Evolutionary conservation across 2,329 filamentous ascomycete genomes (phyloP), one percentile per base, ranked within the genome.

Genomic region (Pyrenophora tritici-repentis): DNA sequence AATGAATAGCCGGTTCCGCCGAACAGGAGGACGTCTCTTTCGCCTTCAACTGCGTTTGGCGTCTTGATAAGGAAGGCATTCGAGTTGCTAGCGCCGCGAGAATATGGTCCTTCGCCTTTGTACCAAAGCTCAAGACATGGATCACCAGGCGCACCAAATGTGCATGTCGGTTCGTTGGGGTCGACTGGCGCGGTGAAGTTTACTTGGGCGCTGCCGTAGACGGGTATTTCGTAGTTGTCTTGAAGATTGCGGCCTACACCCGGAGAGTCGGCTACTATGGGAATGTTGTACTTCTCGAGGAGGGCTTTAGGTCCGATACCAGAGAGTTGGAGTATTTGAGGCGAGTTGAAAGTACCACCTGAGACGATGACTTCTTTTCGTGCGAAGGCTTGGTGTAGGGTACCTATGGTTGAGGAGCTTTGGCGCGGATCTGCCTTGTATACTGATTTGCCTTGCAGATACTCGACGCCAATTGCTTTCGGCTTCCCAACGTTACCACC

Each of bases 301-400:
- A 83, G 78, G 0, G 71, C 61, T 8, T 70, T 63, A 0, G 83
- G 83, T 0, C 85, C 85, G 33, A 88, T 78, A 8, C 85, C 86
- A 49, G 78, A 83, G 0, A 87, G 79, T 71, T 85, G 81, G 4
- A 88, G 79, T 3, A 88, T 67, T 67, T 87, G 84, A 2, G 84
- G 83, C 1, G 80, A 80, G 68, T 86, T 83, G 67, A 82, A 86
- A 0, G 82, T 78, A 6, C 84, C 84, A 4, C 55, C 58, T 12
- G 56, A 36, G 9, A 61, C 47, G 14, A 64, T 61, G 29, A 61
- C 53, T 42, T 61, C 59, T 45, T 61, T 62, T 17, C 48, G 47
- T 16, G 66, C 66, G 44, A 61, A 59, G 4, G 55, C 58, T 12
- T 43, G 50, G 12, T 37, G 50, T 7, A 22, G 37, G 3, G 46